Conservation (phyloP, 78 protist species). For the Tieghemostelium lacteum region DNA sequence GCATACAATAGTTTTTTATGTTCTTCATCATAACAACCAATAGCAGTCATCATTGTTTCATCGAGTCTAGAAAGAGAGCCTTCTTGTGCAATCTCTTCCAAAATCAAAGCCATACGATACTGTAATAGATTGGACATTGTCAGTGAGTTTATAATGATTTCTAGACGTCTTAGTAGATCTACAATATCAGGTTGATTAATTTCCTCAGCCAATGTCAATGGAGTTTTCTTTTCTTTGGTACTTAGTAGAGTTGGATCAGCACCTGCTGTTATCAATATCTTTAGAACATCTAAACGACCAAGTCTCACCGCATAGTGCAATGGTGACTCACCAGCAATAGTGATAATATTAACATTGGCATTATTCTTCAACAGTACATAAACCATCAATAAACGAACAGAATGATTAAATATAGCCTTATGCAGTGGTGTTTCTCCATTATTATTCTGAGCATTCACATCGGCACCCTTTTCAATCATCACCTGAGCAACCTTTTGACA, state of each 20-base stretch:
- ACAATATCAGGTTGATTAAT: conserved; percentile 35
- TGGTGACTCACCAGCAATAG: conserved; percentile 64
- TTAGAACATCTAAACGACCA: conserved; percentile 79
- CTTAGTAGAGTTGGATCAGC: conserved; percentile 60
- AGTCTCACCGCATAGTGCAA: conserved; percentile 82
- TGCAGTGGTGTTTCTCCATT: conserved; percentile 84
- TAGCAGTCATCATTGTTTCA: conserved; percentile 20
- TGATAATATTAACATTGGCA: conserved; percentile 74
- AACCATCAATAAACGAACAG: conserved; percentile 77
- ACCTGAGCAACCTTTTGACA: conserved; percentile 71
- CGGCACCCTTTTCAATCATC: conserved; percentile 69
- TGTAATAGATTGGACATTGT: neutral
- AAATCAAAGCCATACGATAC: conserved; percentile 35
- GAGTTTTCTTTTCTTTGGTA: conserved; percentile 30
- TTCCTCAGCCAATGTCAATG: conserved; percentile 49
- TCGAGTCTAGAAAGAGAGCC: conserved; percentile 37
- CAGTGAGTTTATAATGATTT: conserved; percentile 17
- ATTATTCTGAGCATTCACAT: conserved; percentile 71
- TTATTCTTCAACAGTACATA: conserved; percentile 41
- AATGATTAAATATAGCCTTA: conserved; percentile 79
- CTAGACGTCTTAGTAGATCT: conserved; percentile 33
- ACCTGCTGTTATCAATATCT: conserved; percentile 60
- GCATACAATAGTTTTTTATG: conserved; percentile 9
- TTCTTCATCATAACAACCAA: conserved; percentile 56
- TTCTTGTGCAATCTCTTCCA: conserved; percentile 43